phyloP scores from a whole-genome alignment of 306 rosid genomes.

The Pyrus communis region DNA sequence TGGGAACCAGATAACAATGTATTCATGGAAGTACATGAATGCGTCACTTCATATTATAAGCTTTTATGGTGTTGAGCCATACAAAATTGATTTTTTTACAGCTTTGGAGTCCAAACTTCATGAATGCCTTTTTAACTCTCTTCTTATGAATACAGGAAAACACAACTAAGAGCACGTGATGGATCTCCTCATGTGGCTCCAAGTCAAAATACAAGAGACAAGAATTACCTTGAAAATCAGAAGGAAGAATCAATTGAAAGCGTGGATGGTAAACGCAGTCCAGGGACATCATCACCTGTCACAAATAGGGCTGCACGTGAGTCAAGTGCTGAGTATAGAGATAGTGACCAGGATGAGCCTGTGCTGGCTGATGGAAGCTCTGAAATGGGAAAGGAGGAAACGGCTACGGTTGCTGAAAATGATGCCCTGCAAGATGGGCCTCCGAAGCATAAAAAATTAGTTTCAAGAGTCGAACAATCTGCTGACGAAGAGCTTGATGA shows the following conservation, averaged over 20 bases:
- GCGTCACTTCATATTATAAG: neutral
- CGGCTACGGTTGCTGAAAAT: conserved; percentile 11
- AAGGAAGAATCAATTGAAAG: conserved; percentile 73
- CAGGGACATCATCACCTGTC: conserved; percentile 46
- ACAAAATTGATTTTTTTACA: neutral
- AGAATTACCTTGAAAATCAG: conserved; percentile 24
- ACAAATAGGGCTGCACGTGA: conserved; percentile 34
- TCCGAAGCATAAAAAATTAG: conserved; percentile 35
- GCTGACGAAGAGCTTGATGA: conserved; percentile 53
- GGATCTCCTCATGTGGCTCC: conserved; percentile 48
- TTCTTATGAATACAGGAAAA: conserved; percentile 35
- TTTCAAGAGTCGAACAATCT: conserved; percentile 54
- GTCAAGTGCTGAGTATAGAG: conserved; percentile 54
- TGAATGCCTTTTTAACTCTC: conserved; percentile 1
- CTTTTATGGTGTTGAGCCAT: neutral
- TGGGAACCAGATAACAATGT: neutral
- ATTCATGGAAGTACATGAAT: neutral
- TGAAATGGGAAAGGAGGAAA: conserved; percentile 50
- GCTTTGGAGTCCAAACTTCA: conserved; percentile 10
- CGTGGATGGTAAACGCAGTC: conserved; percentile 49
- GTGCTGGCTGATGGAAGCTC: conserved; percentile 51
- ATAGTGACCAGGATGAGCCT: conserved; percentile 49
- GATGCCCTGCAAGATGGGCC: conserved; percentile 39
- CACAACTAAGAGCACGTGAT: conserved; percentile 33
- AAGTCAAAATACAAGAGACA: conserved; percentile 26